Evolutionary conservation across 1,284 basidiomycete species (phyloP).

Genomic region (Ceratobasidium sp.): DNA sequence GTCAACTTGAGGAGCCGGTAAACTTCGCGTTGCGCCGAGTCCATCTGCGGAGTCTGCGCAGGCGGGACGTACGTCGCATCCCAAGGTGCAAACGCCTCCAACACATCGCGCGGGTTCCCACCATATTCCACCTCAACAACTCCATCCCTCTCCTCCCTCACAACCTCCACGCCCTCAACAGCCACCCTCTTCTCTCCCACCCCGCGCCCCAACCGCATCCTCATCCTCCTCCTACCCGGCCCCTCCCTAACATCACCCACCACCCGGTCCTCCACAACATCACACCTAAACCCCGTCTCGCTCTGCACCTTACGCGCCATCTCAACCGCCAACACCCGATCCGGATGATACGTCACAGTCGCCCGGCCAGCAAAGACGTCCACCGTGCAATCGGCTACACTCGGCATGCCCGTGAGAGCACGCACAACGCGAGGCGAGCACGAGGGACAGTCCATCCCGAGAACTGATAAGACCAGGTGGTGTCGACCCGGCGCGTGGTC

Average conservation of each 20-base stretch:
- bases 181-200: neutral
- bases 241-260: slow-evolving; percentile 10
- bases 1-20: slow-evolving; percentile 54
- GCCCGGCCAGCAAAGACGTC: slow-evolving; percentile 45
- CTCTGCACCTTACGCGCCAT: slow-evolving; percentile 24
- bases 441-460: slow-evolving; percentile 49
- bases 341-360: slow-evolving; percentile 43
- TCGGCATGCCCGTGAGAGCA: slow-evolving; percentile 41
- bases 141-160: slow-evolving; percentile 12
- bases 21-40: slow-evolving; percentile 48
- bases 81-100: slow-evolving; percentile 42
- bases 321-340: slow-evolving; percentile 21
- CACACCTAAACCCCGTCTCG: slow-evolving; percentile 31
- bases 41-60: slow-evolving; percentile 9
- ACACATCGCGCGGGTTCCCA: slow-evolving; percentile 42
- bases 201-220: neutral
- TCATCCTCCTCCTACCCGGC: neutral
- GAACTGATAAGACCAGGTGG: slow-evolving; percentile 26
- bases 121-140: slow-evolving; percentile 40
- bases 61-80: slow-evolving; percentile 40
- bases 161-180: slow-evolving; percentile 7
- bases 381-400: slow-evolving; percentile 38
- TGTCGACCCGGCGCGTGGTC: slow-evolving; percentile 19
- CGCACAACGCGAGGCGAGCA: slow-evolving; percentile 46
- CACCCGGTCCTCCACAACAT: slow-evolving; percentile 15